Base-by-base conservation (phyloP, 2,329 filamentous ascomycete genomes). In the Talaromyces atroroseus region DNA sequence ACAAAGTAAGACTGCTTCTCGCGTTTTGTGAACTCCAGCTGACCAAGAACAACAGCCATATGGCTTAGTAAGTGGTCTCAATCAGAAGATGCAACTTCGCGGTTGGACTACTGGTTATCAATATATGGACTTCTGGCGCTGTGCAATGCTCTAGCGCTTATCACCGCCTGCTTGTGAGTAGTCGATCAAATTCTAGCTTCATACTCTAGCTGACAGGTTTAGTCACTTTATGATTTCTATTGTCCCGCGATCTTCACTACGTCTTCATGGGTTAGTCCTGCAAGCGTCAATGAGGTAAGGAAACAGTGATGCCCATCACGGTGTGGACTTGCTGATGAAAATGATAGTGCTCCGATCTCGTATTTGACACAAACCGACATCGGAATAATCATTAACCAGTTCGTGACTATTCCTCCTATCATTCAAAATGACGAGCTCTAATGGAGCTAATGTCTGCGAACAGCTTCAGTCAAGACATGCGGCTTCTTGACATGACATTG, bases 401-500 rank as follows among this genome's bases (percentile, higher is more conserved):
- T 11, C 6, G 44, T 44, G 2, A 29, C 26, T 29, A n/a, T n/a
- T n/a, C n/a, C 8, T 29, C 26, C 26, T 29, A 29, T 29, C 26
- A 29, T 45, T 20, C 42, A 8, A n/a, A 20, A n/a, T 45, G 21
- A 24, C 18, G 26, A 29, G n/a, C n/a, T 29, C 26, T 29, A 29
- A 29, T 29, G 8, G 26, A 29, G 4, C 42, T 36, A 36, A 24
- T 36, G 5, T 40, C 4, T 23, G 21, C 11, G n/a, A 75, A 76
- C 56, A 63, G 74, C 23, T 77, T 77, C 61, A 46, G 73, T 54
- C 74, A 76, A 58, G 75, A 77, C 56, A 60, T 77, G 57, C 65
- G 71, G 36, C 67, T 76, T 23, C 71, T 77, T 34, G 74, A 76
- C 57, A 72, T 73, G 66, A 70, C 74, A 18, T 66, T 76, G 4